Base-by-base conservation (phyloP, 305 asterid genomes). In the Nicotiana rustica region DNA sequence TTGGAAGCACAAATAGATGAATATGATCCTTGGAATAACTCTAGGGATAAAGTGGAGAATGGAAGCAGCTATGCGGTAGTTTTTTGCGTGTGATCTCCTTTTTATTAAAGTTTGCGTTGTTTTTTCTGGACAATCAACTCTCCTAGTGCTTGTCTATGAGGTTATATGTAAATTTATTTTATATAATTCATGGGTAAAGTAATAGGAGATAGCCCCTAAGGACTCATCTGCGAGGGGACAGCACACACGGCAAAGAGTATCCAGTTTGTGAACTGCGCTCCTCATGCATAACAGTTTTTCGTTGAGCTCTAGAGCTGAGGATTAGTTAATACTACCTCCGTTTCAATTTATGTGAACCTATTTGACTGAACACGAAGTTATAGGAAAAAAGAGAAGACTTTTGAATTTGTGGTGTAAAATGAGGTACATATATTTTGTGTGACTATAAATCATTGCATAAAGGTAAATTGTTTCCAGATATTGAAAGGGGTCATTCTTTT, bases 61-160 rank as follows among this genome's bases (percentile, higher is more conserved):
- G 84, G 47, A 55, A 61, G 66, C 81, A 81, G 80, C 65, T 82
- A 86, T 18, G 61, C 25, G 79, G 88, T 87, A 85, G 19, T n/a
- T 64, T 76, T 41, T 31, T 25, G 61, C 57, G 2, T 79, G 41
- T 44, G 47, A 49, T 78, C 38, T 82, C 67, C 21, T 29, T 59
- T 82, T 44, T 38, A 6, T 71, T 49, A 35, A 55, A 49, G 18
- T 10, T 67, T 81, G 6, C 17, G 31, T 25, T 75, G 56, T 76
- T 76, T 76, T 41, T 8, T 76, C 31, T 29, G 66, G 66, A 76
- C 66, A 76, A 76, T 29, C 66, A 76, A 75, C 47, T 76, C 80
- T 52, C 65, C 9, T 31, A 76, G 35, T 76, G 49, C 10, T 14
- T 52, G 29, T 29, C 49, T 4, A 55, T 15, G 66, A 52, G 66